Evolutionary conservation across 2,329 filamentous ascomycete genomes (phyloP).

Genomic region (Macroventuria anomochaeta): DNA sequence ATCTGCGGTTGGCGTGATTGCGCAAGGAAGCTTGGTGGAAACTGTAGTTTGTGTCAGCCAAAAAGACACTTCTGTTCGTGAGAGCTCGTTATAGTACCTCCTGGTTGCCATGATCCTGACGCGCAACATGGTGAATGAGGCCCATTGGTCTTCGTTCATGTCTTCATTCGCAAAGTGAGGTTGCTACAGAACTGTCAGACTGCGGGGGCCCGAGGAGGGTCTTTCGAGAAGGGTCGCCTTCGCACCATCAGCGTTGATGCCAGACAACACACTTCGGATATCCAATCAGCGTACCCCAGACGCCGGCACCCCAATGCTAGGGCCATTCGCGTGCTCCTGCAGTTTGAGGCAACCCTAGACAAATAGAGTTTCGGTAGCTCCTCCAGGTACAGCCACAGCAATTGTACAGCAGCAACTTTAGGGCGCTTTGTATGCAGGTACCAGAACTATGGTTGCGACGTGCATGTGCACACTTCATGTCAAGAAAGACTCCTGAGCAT

Average conservation of each 20-base stretch:
- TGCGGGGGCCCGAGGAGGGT: conserved; percentile 3
- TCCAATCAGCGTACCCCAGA: conserved; percentile 9
- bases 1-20: conserved; percentile 25
- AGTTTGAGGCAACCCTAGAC: conserved; percentile 6
- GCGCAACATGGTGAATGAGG: conserved; percentile 6
- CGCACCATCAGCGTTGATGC: conserved; percentile 9
- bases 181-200: conserved; percentile 3
- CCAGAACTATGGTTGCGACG: neutral
- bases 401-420: neutral
- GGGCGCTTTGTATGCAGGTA: neutral
- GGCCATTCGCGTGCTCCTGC: conserved; percentile 1
- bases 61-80: neutral
- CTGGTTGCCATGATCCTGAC: conserved; percentile 9
- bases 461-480: neutral
- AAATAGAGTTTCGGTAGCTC: conserved; percentile 10
- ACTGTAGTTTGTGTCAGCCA: conserved; percentile 2
- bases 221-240: conserved; percentile 6
- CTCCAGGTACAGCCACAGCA: neutral
- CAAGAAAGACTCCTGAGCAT: neutral
- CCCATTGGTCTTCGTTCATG: conserved; percentile 8
- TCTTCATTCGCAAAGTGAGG: neutral
- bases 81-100: conserved; percentile 1
- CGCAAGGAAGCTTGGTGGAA: conserved; percentile 10
- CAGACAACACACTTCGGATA: neutral
- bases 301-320: neutral